Percentiles rank a stretch among this genome's conserved stretches.
Conservation (phyloP, 2,329 filamentous ascomycete species). For the Cladosporium sp. region DNA sequence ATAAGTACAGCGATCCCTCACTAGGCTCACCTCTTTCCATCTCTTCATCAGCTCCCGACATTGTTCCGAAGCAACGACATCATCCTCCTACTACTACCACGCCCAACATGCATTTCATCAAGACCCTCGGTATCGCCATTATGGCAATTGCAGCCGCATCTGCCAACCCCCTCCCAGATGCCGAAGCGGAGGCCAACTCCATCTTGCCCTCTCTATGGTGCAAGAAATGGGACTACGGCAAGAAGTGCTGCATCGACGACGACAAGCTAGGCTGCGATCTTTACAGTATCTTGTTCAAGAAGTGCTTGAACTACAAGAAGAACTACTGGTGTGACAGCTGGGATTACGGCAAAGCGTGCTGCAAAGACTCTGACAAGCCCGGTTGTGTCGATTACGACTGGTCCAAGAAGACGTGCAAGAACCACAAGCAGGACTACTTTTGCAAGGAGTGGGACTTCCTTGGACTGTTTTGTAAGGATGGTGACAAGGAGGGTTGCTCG, state of each 20-base stretch:
- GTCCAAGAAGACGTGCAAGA: not conserved
- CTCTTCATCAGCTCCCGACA: not conserved
- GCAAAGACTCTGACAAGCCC: constrained; percentile 1
- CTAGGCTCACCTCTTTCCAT: not conserved
- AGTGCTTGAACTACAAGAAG: constrained; percentile 1
- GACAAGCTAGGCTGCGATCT: not conserved
- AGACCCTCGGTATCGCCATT: not conserved
- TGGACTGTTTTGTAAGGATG: constrained; percentile 20
- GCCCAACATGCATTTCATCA: constrained; percentile 1
- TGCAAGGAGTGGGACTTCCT: not conserved
- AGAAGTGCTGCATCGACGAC: not conserved
- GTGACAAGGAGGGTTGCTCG: constrained; percentile 21
- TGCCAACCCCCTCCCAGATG: constrained; percentile 2
- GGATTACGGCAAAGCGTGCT: not conserved
- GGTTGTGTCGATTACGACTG: constrained; percentile 2
- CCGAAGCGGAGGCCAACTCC: not conserved
- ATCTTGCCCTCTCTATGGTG: not conserved
- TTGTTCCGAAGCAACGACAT: not conserved
- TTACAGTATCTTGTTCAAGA: not conserved
- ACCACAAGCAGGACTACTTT: not conserved
- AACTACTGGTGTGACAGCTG: constrained; percentile 5
- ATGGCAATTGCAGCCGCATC: constrained; percentile 1
- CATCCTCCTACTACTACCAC: not conserved
- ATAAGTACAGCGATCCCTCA: not conserved
- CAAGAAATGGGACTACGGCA: constrained; percentile 4